phyloP scores from a whole-genome alignment of 164 flowering plant genomes.

The Nymphaea thermarum region DNA sequence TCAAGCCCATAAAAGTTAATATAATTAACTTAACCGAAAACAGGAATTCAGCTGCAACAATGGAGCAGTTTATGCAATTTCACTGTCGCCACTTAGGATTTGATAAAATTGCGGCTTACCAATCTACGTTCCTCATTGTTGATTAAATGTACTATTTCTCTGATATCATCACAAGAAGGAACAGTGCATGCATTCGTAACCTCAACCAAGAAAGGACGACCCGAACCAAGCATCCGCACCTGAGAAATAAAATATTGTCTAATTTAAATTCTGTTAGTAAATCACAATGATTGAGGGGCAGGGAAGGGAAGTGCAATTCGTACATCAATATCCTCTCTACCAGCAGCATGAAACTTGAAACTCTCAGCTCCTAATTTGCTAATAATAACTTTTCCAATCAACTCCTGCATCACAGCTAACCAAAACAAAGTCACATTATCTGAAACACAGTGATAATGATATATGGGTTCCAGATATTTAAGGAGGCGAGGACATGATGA shows the following conservation, averaged over 20 bases:
- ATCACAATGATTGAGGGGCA: too few relatives aligned
- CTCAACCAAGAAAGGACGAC: slow-evolving; percentile 89
- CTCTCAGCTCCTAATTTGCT: slow-evolving; percentile 58
- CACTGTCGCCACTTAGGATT: background rate
- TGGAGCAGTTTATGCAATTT: background rate
- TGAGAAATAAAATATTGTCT: slow-evolving; percentile 13
- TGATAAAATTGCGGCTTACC: slow-evolving; percentile 30
- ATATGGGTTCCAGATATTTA: too few relatives aligned
- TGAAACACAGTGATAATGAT: background rate
- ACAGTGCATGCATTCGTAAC: slow-evolving; percentile 70
- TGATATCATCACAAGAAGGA: slow-evolving; percentile 35
- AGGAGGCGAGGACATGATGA: background rate
- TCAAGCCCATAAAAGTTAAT: background rate
- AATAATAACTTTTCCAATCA: slow-evolving; percentile 60
- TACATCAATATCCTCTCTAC: slow-evolving; percentile 99
- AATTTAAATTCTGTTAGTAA: too few relatives aligned
- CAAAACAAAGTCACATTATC: slow-evolving; percentile 5
- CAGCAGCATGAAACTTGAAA: slow-evolving; percentile 98
- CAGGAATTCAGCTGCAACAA: background rate
- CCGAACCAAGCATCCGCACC: slow-evolving; percentile 99
- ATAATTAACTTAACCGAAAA: background rate
- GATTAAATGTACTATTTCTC: slow-evolving; percentile 47
- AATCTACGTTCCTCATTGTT: slow-evolving; percentile 40
- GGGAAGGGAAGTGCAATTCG: background rate
- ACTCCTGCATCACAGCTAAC: slow-evolving; percentile 36